Evolutionary conservation across 805 yeast species (phyloP).

Genomic region (Candida easanensis): DNA sequence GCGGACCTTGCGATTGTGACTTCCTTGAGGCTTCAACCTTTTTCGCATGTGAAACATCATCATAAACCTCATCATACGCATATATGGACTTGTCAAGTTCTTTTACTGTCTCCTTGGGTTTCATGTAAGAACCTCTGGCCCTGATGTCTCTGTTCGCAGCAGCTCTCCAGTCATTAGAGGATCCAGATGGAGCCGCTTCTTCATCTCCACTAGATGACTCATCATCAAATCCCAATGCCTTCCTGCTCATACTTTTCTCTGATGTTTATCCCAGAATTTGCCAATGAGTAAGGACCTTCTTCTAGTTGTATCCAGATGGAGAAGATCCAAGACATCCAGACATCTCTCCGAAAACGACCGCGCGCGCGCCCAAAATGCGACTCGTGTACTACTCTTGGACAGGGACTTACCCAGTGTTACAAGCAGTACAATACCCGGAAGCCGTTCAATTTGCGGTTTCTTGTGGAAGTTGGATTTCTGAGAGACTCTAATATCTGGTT

Average conservation of each 20-base stretch:
- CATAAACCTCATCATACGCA: conserved; percentile 48
- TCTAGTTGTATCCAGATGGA: too few species aligned
- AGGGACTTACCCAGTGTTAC: too few species aligned
- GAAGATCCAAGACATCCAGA: background rate
- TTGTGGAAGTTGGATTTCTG: too few species aligned
- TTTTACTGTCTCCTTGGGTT: background rate
- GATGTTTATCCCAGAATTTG: too few species aligned
- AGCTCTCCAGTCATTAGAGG: conserved; percentile 1
- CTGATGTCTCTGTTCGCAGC: conserved; percentile 1
- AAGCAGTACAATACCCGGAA: too few species aligned
- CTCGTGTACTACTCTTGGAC: background rate
- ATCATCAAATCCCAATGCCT: conserved; percentile 16
- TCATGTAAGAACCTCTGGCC: background rate
- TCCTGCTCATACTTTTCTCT: conserved; percentile 10
- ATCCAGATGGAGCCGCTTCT: background rate
- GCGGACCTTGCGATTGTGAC: conserved; percentile 17
- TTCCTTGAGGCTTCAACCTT: conserved; percentile 1
- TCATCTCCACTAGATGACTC: conserved; percentile 8
- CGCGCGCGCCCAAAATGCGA: background rate
- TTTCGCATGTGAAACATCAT: conserved; percentile 29
- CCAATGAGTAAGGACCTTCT: too few species aligned
- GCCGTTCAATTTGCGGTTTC: too few species aligned
- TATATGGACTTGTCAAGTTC: conserved; percentile 26
- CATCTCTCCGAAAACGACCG: background rate
- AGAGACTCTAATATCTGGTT: too few species aligned